Evolutionary conservation across 2,329 filamentous ascomycete species (phyloP), one percentile per base, ranked within the genome.

Genomic region (Aspergillus neoniger): DNA sequence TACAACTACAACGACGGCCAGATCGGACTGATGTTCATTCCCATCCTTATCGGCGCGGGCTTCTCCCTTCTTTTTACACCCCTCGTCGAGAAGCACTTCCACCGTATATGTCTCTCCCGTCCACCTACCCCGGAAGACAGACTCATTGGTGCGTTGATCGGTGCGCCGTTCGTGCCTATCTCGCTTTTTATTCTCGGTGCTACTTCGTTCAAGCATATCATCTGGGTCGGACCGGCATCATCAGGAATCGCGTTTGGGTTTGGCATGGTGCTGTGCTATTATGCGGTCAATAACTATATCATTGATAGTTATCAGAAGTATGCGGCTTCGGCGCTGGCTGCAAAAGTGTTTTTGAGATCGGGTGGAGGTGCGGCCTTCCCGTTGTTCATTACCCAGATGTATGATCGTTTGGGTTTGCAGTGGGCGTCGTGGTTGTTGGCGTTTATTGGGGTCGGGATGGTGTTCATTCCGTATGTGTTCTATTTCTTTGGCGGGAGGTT

Each of bases 221-320:
- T 76, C 50, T 86, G 84, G 83, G 80, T 85, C 28, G 81, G 76
- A 0, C 83, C 85, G 0, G 79, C 81, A 19, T 78, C 86, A 10
- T 85, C 84, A 0, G 89, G 88, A 9, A 83, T 88, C 69, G 83
- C 85, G 6, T 86, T 91, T 51, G 88, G 88, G n/a, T 91, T 91
- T 68, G 89, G 89, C 62, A 91, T 91, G 81, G 90, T 91, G 72
- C 90, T 91, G 78, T 82, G 91, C 23, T 91, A 91, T 82, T 91
- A 91, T 77, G 80, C 87, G 5, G 86, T 87, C 67, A 89, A 88
- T 75, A 89, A 89, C 80, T 89, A 90, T 72, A 84, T 92, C 10
- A 87, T 92, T 58, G 90, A 93, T 66, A 85, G 72, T 47, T 81
- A 80, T 58, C 74, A 76, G 32, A 65, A 69, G 56, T 80, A 77